Percentiles rank a stretch among this genome's conserved stretches.
Conservation (phyloP, 208 protist genomes). For the Crithidia brevicula region DNA sequence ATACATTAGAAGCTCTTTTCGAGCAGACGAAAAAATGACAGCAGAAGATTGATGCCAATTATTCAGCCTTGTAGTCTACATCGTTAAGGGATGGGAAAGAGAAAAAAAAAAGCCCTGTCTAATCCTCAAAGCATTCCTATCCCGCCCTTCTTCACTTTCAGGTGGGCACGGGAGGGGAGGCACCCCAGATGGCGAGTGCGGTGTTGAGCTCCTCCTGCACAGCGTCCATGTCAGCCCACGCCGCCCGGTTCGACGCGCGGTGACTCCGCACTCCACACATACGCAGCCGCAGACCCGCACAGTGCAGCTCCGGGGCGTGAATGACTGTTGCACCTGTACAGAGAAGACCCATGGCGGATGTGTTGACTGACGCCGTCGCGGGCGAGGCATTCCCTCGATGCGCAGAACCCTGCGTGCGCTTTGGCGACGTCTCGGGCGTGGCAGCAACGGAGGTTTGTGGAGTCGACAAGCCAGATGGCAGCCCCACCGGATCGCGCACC, state of each 20-base stretch:
- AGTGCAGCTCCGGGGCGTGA: constrained; percentile 73
- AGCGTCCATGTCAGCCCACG: constrained; percentile 45
- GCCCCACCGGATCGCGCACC: constrained; percentile 15
- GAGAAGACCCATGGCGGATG: neutral
- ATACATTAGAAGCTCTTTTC: no score
- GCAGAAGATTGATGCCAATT: no score
- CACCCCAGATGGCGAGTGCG: constrained; percentile 37
- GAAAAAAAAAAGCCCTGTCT: neutral
- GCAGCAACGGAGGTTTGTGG: constrained; percentile 1
- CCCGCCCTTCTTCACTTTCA: neutral
- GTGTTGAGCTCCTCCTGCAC: constrained; percentile 50
- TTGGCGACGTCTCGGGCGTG: neutral
- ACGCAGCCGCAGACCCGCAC: constrained; percentile 61
- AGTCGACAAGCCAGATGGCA: constrained; percentile 4
- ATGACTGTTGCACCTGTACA: constrained; percentile 21
- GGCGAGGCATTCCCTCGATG: neutral
- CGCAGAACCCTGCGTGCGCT: constrained; percentile 6
- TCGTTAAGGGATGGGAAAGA: no score
- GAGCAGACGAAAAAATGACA: no score
- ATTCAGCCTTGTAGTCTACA: no score
- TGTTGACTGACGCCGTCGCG: neutral
- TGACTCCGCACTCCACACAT: constrained; percentile 48
- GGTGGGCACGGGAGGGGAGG: neutral
- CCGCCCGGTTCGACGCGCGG: constrained; percentile 22
- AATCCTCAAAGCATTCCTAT: neutral